Conservation (phyloP, 2,329 filamentous ascomycete species). For the Fusarium tuaranense region DNA sequence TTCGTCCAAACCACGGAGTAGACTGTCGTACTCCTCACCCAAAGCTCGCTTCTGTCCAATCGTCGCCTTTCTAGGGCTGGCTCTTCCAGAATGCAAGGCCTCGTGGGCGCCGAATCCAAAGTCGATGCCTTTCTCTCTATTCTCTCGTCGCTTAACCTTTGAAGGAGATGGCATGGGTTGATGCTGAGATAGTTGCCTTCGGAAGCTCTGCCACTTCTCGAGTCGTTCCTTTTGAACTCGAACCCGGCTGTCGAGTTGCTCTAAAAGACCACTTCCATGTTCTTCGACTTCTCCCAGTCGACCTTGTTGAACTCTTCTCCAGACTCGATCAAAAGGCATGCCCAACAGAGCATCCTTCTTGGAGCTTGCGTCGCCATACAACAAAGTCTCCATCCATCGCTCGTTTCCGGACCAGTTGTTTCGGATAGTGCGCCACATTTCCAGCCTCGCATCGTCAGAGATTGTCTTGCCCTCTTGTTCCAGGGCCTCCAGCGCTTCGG, state of each 20-base stretch:
- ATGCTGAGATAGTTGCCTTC: conserved; percentile 59
- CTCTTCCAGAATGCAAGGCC: conserved; percentile 56
- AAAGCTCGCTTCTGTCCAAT: conserved; percentile 41
- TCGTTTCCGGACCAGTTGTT: conserved; percentile 85
- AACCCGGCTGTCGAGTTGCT: conserved; percentile 78
- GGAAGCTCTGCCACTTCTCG: conserved; percentile 79
- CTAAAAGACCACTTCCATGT: conserved; percentile 66
- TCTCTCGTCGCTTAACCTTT: conserved; percentile 37
- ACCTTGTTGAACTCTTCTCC: conserved; percentile 73
- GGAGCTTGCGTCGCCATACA: conserved; percentile 72
- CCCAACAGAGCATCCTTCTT: conserved; percentile 73
- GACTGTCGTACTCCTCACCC: conserved; percentile 56
- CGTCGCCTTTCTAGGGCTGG: conserved; percentile 45
- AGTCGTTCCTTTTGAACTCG: conserved; percentile 75
- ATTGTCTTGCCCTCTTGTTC: conserved; percentile 48
- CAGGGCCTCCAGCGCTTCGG: conserved; percentile 57
- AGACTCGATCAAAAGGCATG: conserved; percentile 76
- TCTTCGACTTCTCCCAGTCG: conserved; percentile 68
- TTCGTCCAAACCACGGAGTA: conserved; percentile 56
- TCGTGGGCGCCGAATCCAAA: conserved; percentile 67
- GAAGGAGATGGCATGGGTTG: conserved; percentile 35
- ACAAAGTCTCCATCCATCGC: conserved; percentile 77
- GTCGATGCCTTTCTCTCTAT: conserved; percentile 58
- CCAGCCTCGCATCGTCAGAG: conserved; percentile 56
- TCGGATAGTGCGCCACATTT: conserved; percentile 70